Percentiles rank a stretch among this genome's conserved stretches.
phyloP scores from a whole-genome alignment of 345 rosid genomes.

The Brassica juncea region DNA sequence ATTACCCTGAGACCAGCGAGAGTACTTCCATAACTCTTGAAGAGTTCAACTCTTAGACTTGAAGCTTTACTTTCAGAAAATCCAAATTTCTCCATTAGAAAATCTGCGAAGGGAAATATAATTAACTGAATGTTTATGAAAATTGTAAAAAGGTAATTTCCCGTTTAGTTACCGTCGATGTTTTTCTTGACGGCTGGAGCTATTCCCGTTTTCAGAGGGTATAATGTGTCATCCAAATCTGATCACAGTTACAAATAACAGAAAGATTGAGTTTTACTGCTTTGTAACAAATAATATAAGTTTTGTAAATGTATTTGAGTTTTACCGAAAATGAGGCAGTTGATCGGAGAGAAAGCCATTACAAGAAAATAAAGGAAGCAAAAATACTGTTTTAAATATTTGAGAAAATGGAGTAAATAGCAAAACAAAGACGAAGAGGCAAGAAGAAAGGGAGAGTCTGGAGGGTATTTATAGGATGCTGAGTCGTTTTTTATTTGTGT shows the following conservation, averaged over 20 bases:
- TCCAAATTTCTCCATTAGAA: conserved; percentile 75
- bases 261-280: background rate
- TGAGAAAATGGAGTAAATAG: conserved; percentile 15
- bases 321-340: conserved; percentile 75
- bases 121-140: background rate
- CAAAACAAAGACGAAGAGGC: conserved; percentile 7
- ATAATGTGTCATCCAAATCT: conserved; percentile 97
- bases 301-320: background rate
- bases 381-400: background rate
- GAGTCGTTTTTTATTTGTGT: background rate
- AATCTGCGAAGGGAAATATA: conserved; percentile 45
- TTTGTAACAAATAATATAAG: too few relatives aligned
- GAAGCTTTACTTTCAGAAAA: conserved; percentile 60
- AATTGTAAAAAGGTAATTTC: background rate
- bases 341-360: conserved; percentile 59
- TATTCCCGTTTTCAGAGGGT: conserved; percentile 68
- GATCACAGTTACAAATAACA: background rate
- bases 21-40: conserved; percentile 86
- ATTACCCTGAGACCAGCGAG: conserved; percentile 89
- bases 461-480: background rate
- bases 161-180: conserved; percentile 61
- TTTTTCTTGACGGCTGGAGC: conserved; percentile 71
- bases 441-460: background rate
- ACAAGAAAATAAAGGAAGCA: background rate
- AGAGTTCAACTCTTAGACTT: conserved; percentile 68